Conservation (phyloP, 2,329 filamentous ascomycete genomes). For the Gaeumannomyces sp. region DNA sequence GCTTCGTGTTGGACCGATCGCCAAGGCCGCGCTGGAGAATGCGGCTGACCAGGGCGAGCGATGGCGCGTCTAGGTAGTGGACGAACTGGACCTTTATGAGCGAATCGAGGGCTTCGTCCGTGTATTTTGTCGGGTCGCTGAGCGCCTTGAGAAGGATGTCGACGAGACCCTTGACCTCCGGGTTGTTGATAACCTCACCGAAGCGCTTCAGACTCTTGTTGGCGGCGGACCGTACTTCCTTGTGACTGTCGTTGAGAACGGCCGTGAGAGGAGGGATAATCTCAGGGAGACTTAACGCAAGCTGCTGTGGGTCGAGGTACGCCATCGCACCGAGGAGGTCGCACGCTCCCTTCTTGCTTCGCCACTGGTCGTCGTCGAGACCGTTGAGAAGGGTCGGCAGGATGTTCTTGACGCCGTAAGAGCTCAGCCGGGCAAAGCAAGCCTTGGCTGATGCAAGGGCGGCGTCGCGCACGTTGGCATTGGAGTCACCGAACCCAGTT, state of each 20-base stretch:
- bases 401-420: slow-evolving; percentile 92
- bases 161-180: slow-evolving; percentile 90
- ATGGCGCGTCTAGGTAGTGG: slow-evolving; percentile 96
- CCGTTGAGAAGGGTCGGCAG: slow-evolving; percentile 86
- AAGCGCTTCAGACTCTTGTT: slow-evolving; percentile 97
- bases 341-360: slow-evolving; percentile 96
- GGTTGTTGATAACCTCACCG: slow-evolving; percentile 96
- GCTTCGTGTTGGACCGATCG: slow-evolving; percentile 89
- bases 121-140: slow-evolving; percentile 95
- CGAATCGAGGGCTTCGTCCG: slow-evolving; percentile 85
- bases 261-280: slow-evolving; percentile 94
- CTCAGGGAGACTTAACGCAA: slow-evolving; percentile 85
- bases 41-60: slow-evolving; percentile 86
- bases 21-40: slow-evolving; percentile 89
- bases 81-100: slow-evolving; percentile 98
- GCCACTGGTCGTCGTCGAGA: slow-evolving; percentile 92
- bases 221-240: slow-evolving; percentile 85
- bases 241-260: slow-evolving; percentile 95
- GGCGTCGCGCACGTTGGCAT: slow-evolving; percentile 82
- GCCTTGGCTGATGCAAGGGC: slow-evolving; percentile 91
- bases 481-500: slow-evolving; percentile 81
- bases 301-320: slow-evolving; percentile 91
- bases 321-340: slow-evolving; percentile 97
- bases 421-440: slow-evolving; percentile 88
- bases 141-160: slow-evolving; percentile 90